Percentiles rank a stretch among this genome's conserved stretches.
phyloP scores from a whole-genome alignment of 371 early-diverging fungal species.

The Batkoa obscura region DNA sequence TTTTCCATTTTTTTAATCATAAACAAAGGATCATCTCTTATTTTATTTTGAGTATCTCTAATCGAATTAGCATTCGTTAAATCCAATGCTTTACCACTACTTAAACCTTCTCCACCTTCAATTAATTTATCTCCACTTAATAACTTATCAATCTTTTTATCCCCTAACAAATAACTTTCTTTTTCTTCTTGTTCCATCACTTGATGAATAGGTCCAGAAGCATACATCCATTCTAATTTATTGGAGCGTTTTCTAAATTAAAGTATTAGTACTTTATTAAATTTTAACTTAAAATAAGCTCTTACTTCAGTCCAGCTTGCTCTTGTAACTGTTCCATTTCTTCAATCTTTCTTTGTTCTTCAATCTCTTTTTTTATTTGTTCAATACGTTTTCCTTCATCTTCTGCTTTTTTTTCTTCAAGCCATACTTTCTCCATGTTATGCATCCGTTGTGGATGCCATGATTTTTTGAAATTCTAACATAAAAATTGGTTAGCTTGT shows the following conservation, averaged over 20 bases:
- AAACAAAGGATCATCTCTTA: slow-evolving; percentile 80
- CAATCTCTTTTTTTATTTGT: slow-evolving; percentile 75
- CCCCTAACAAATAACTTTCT: slow-evolving; percentile 80
- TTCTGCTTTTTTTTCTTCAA: slow-evolving; percentile 58
- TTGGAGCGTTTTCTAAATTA: slow-evolving; percentile 47
- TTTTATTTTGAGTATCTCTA: slow-evolving; percentile 65
- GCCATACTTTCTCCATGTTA: slow-evolving; percentile 83
- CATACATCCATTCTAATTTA: slow-evolving; percentile 92
- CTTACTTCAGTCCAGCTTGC: slow-evolving; percentile 40
- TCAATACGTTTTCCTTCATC: slow-evolving; percentile 75
- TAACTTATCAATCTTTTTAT: slow-evolving; percentile 53
- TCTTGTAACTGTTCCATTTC: slow-evolving; percentile 72
- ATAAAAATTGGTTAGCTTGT: neutral
- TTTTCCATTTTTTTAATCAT: slow-evolving; percentile 74
- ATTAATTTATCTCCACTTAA: slow-evolving; percentile 22
- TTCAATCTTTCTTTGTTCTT: slow-evolving; percentile 71
- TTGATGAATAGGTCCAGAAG: slow-evolving; percentile 29
- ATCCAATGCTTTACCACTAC: slow-evolving; percentile 14
- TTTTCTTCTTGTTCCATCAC: slow-evolving; percentile 35
- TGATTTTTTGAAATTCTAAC: slow-evolving; percentile 77
- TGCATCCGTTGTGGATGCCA: slow-evolving; percentile 89
- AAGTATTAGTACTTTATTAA: too few relatives aligned
- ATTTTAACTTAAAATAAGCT: neutral
- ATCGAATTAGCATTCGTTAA: slow-evolving; percentile 47
- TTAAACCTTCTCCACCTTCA: slow-evolving; percentile 15